Base-by-base conservation (phyloP, 768 basidiomycete genomes). In the Trametes villosa region DNA sequence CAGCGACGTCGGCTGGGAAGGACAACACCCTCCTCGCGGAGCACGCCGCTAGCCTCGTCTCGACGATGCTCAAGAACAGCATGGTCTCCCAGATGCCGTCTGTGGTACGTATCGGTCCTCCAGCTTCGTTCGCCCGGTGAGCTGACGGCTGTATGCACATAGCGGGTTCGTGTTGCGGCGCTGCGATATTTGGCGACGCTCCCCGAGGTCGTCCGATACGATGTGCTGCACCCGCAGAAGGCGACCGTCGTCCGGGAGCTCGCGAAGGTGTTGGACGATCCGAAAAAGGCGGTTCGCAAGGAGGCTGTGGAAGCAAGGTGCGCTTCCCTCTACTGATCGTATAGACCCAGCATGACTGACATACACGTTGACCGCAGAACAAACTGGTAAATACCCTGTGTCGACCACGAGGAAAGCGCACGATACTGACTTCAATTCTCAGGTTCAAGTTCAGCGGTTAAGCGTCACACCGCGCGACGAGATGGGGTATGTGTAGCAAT, bases 241-340 rank as follows among this genome's bases (percentile, higher is more conserved):
- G 59, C 83, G 2, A 76, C 70, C 0, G 90, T 97, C 24, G 72
- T 98, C 51, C 86, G 86, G 36, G 87, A 89, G 60, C 79, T 99
- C 27, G 88, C 82, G 0, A 85, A 81, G 62, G 84, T 82, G 4
- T 74, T 98, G 47, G 97, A 98, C 70, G 97, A 98, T 75, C 92
- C 92, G n/a, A 90, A 88, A 70, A 79, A 91, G 59, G 75, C 76
- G 2, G 95, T 99, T 9, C 81, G 97, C 53, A 88, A 85, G 67
- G 92, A 91, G 68, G 96, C 95, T 1, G 97, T 98, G 3, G 87
- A 94, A 65, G 89, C 94, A 33, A 69, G 89, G 82, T 81, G 42
- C 52, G 57, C 24, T 41, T n/a, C 27, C 59, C 51, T 4, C 15
- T 24, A 48, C 46, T 38, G 31, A 9, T 44, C n/a, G n/a, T n/a